A percentile compares a stretch with the other conserved stretches of the same genome.
Conservation (phyloP, 768 basidiomycete species). For the Pleurotus djamor region DNA sequence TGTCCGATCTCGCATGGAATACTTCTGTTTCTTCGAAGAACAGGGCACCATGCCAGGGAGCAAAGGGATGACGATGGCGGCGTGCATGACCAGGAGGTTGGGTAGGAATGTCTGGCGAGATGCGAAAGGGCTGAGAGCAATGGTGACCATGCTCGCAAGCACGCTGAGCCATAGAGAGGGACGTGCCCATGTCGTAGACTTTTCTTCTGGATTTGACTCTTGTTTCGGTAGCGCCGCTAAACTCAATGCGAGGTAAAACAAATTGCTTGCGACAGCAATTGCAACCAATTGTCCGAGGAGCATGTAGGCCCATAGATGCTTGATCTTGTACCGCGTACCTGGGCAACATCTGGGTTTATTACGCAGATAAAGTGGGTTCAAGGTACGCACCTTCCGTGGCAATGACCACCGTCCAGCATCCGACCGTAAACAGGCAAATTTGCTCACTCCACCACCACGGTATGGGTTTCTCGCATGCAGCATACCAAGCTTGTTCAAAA, state of each 20-base stretch:
- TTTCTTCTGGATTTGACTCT: neutral
- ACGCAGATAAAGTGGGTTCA: neutral
- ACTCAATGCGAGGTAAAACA: conserved; percentile 56
- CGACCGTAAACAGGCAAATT: conserved; percentile 57
- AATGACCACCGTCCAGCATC: conserved; percentile 53
- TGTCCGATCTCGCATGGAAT: conserved; percentile 21
- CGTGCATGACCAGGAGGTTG: conserved; percentile 63
- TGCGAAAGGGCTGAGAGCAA: conserved; percentile 42
- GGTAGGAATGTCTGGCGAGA: conserved; percentile 45
- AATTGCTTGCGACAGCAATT: conserved; percentile 60
- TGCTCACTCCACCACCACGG: conserved; percentile 77
- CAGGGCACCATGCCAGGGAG: conserved; percentile 19
- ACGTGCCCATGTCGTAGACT: conserved; percentile 6
- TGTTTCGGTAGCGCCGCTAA: conserved; percentile 25
- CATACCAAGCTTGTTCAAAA: conserved; percentile 58
- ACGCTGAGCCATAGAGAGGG: conserved; percentile 38
- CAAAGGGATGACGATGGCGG: conserved; percentile 51
- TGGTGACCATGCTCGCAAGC: conserved; percentile 40
- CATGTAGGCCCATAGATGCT: conserved; percentile 66
- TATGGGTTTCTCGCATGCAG: conserved; percentile 38
- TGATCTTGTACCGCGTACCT: conserved; percentile 39
- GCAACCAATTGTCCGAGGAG: conserved; percentile 72
- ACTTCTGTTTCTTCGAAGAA: neutral
- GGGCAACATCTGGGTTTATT: neutral
- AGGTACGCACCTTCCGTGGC: conserved; percentile 43